Base-by-base conservation (phyloP, 495 filamentous ascomycete genomes). In the Aspergillus biplanus region DNA sequence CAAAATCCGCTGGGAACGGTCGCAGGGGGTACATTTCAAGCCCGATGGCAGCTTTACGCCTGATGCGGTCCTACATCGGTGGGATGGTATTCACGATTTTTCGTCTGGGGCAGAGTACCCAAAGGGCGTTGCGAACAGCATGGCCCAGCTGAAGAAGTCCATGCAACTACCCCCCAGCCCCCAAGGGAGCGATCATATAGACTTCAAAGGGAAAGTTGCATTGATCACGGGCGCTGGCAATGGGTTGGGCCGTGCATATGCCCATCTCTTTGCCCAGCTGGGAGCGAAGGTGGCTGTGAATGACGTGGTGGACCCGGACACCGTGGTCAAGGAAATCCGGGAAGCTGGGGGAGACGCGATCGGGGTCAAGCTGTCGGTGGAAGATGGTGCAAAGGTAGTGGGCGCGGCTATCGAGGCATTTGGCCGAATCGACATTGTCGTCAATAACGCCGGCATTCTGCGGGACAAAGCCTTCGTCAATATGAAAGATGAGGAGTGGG, bases 361-460 rank as follows among this genome's bases (percentile, higher is more conserved):
- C 52, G 92, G 91, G 62, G 92, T 91, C 77, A 99, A 97, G 83
- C 92, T 90, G 59, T 94, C 89, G 46, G 94, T 91, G 65, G 93
- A 97, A 76, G 93, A 99, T 62, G 95, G 95, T 56, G 94, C 97
- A 49, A 87, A 85, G 32, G 92, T 98, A 47, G 88, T 99, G 68
- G 95, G 97, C 82, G 86, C 82, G 59, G 92, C 92, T 61, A 96
- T 99, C 67, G 95, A 98, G 71, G 87, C 91, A 42, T 98, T 91
- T 68, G 95, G 95, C 66, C 91, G 96, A 57, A 85, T 99, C 68
- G 95, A 99, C 71, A 90, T 98, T 58, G 77, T 99, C 65, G 83
- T 99, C 75, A 99, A 99, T 85, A 99, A 99, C 71, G 95, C 95
- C 50, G 95, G 95, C 71, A 98, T 99, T 70, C 86, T 99, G 37